Evolutionary conservation across 257 asterid species (phyloP).

Genomic region (Solanum appendiculatum): DNA sequence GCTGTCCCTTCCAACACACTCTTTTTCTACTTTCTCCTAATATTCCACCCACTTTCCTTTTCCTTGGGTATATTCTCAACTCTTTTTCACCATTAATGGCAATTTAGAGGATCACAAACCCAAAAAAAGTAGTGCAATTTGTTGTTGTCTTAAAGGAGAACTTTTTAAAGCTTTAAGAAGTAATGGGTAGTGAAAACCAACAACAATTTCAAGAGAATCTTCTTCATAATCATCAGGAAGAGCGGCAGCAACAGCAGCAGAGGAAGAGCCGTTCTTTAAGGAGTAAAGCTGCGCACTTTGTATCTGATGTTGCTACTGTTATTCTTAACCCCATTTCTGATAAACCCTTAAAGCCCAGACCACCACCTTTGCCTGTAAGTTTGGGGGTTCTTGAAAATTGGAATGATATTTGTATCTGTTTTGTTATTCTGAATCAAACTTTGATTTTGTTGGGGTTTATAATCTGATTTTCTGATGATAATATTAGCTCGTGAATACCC

Average conservation of each 20-base stretch:
- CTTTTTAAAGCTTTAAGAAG: neutral
- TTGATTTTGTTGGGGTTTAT: neutral
- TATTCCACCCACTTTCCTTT: constrained; percentile 1
- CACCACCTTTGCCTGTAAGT: constrained; percentile 34
- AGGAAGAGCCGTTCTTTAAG: constrained; percentile 40
- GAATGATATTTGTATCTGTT: neutral
- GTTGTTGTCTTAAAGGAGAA: neutral
- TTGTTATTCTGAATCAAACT: neutral
- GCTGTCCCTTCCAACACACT: neutral
- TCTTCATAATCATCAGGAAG: neutral
- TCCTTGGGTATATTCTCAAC: neutral
- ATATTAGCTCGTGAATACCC: neutral
- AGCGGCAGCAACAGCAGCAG: constrained; percentile 7
- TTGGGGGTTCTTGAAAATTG: neutral
- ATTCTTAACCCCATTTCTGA: constrained; percentile 83
- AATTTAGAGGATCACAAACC: neutral
- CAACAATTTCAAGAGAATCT: neutral
- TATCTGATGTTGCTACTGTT: constrained; percentile 84
- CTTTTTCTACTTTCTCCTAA: neutral
- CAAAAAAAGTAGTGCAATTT: neutral
- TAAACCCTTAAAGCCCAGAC: constrained; percentile 36
- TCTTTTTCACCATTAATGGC: neutral
- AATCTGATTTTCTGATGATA: neutral
- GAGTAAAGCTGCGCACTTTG: constrained; percentile 92
- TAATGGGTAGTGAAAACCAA: neutral